These are phyloP conservation scores for Salicornia ramosissima DNA, from an alignment of 148 eudicot species.

Conservation along the genomic window DNA sequence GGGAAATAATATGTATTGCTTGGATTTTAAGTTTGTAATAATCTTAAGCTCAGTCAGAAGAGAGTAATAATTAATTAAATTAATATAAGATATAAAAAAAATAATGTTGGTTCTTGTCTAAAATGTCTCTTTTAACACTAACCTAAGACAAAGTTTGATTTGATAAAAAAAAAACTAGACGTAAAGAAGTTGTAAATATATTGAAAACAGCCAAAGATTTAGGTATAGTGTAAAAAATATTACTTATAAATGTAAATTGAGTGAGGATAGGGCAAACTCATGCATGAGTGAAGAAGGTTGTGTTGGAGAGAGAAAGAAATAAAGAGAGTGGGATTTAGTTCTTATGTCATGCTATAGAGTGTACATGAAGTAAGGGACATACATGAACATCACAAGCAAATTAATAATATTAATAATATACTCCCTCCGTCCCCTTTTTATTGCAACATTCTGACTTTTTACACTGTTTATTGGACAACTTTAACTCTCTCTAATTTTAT, in stretches of 20 bases:
- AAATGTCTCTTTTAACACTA: constrained; percentile 30
- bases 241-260: constrained; percentile 27
- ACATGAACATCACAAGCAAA: constrained; percentile 25
- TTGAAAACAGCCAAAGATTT: constrained; percentile 19
- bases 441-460: too few species aligned
- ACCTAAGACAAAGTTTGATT: constrained; percentile 28
- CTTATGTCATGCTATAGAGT: constrained; percentile 46
- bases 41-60: not conserved
- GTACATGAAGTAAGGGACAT: constrained; percentile 32
- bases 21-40: constrained; percentile 47
- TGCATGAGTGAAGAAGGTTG: constrained; percentile 14
- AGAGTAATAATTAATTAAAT: not conserved
- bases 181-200: constrained; percentile 17
- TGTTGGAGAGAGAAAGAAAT: constrained; percentile 20
- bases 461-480: too few species aligned
- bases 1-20: constrained; percentile 29
- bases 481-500: too few species aligned
- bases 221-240: not conserved
- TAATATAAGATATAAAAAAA: too few species aligned
- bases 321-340: constrained; percentile 26
- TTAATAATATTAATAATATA: too few species aligned
- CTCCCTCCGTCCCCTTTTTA: too few species aligned
- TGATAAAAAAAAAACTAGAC: constrained; percentile 14
- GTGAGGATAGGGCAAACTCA: constrained; percentile 53
- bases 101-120: constrained; percentile 8